A percentile compares a stretch with the other conserved stretches of the same genome.
These are phyloP conservation scores for Capronia coronata DNA, from an alignment of 2,329 filamentous ascomycete species.

Conservation along the genomic window DNA sequence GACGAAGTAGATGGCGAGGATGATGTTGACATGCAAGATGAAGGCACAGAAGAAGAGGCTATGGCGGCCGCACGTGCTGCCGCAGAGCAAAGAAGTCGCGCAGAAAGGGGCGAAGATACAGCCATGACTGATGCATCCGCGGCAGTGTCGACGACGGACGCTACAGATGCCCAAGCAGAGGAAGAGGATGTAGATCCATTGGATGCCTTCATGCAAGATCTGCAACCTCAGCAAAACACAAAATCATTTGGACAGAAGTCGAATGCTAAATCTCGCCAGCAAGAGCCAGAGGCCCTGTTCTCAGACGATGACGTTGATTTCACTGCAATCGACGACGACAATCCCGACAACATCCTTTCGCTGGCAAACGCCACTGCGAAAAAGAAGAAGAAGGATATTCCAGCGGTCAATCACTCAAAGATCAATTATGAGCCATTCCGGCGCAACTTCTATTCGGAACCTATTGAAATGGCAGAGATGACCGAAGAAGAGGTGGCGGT, in stretches of 20 bases:
- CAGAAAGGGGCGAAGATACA: constrained; percentile 31
- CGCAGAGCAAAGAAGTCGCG: constrained; percentile 64
- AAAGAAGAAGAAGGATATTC: constrained; percentile 93
- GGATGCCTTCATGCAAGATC: constrained; percentile 90
- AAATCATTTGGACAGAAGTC: constrained; percentile 32
- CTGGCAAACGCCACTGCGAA: constrained; percentile 38
- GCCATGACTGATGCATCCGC: constrained; percentile 33
- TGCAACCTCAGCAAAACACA: constrained; percentile 45
- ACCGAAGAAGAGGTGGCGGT: constrained; percentile 76
- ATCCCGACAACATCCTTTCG: constrained; percentile 59
- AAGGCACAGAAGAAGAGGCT: constrained; percentile 77
- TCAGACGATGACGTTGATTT: constrained; percentile 66
- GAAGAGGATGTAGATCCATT: constrained; percentile 76
- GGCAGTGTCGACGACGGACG: constrained; percentile 35
- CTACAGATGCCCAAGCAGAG: constrained; percentile 41
- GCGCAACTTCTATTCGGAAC: constrained; percentile 93
- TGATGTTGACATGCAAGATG: constrained; percentile 68
- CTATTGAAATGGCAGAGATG: constrained; percentile 73
- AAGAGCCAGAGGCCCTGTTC: constrained; percentile 78
- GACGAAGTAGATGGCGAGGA: constrained; percentile 55
- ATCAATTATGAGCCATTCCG: constrained; percentile 77
- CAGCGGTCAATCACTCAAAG: constrained; percentile 77
- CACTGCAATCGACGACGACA: constrained; percentile 54
- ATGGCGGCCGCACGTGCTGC: constrained; percentile 78
- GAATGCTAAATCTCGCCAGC: constrained; percentile 45